These are phyloP conservation scores for Pestalotiopsis sp. DNA, from an alignment of 2,329 filamentous ascomycete genomes.

Conservation along the genomic window DNA sequence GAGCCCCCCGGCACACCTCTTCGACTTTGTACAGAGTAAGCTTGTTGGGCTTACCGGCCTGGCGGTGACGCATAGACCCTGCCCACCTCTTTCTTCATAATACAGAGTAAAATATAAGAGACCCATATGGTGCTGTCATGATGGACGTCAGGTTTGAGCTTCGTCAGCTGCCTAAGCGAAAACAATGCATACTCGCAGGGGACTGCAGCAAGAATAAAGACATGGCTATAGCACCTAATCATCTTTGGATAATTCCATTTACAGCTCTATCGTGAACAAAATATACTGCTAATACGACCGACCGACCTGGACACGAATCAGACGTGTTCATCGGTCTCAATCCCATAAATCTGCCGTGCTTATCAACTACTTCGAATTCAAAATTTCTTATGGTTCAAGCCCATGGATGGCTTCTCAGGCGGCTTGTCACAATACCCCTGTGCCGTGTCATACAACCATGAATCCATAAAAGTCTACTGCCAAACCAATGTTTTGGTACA, in stretches of 20 bases:
- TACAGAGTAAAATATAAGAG: too few relatives aligned
- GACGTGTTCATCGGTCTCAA: neutral
- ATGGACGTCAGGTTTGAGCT: too few relatives aligned
- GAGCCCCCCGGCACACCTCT: neutral
- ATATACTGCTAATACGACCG: too few relatives aligned
- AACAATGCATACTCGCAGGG: too few relatives aligned
- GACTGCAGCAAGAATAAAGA: too few relatives aligned
- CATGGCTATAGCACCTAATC: too few relatives aligned
- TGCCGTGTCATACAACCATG: neutral
- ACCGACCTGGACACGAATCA: neutral
- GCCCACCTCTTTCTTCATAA: too few relatives aligned
- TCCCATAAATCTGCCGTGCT: neutral
- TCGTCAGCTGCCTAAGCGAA: too few relatives aligned
- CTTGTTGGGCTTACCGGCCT: neutral
- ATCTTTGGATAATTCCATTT: too few relatives aligned
- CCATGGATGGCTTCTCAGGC: neutral
- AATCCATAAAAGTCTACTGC: slow-evolving; percentile 1
- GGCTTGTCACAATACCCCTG: neutral
- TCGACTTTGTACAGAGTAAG: too few relatives aligned
- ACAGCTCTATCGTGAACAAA: too few relatives aligned
- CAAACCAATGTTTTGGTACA: slow-evolving; percentile 2
- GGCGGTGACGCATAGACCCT: neutral
- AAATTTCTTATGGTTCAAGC: neutral
- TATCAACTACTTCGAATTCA: neutral
- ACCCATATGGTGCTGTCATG: too few relatives aligned